Conservation (phyloP, 2,329 filamentous ascomycete genomes). For the Biscogniauxia mediterranea region DNA sequence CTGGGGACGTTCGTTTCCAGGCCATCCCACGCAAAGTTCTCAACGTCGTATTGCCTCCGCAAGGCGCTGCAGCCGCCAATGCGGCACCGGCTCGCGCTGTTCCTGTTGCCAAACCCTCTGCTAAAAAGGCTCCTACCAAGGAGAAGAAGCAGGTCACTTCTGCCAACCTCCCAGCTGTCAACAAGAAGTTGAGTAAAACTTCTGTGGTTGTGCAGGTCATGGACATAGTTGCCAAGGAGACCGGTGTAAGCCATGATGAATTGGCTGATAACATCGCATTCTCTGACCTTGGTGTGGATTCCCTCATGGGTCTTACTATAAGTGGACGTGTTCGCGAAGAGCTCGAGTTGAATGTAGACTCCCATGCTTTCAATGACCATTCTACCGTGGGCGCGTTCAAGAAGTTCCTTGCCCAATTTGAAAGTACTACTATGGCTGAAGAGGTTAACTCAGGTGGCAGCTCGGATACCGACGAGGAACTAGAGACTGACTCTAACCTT, state of each 20-base stretch:
- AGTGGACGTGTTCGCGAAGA: conserved; percentile 57
- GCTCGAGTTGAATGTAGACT: conserved; percentile 53
- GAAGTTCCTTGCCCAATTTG: conserved; percentile 38
- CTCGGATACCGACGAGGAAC: conserved; percentile 45
- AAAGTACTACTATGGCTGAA: conserved; percentile 28
- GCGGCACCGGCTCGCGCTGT: conserved; percentile 36
- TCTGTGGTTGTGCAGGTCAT: conserved; percentile 47
- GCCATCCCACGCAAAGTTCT: conserved; percentile 64
- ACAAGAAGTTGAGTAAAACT: conserved; percentile 47
- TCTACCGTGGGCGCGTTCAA: conserved; percentile 55
- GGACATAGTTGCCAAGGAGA: conserved; percentile 55
- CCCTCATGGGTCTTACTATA: conserved; percentile 59
- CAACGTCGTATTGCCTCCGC: conserved; percentile 65
- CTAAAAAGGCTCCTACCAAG: conserved; percentile 36
- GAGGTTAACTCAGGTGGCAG: conserved; percentile 35
- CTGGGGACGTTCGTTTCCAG: conserved; percentile 62
- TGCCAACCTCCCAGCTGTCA: conserved; percentile 47
- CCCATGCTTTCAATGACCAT: conserved; percentile 53
- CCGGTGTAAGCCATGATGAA: conserved; percentile 53
- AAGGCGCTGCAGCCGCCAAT: conserved; percentile 44
- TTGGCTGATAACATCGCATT: conserved; percentile 56
- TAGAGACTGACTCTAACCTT: conserved; percentile 48
- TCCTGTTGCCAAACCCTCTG: conserved; percentile 34
- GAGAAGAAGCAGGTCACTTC: conserved; percentile 47
- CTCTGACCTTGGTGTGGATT: conserved; percentile 58